These are phyloP conservation scores for Loxodes magnus DNA, from an alignment of 73 alveolate species.

Conservation along the genomic window DNA sequence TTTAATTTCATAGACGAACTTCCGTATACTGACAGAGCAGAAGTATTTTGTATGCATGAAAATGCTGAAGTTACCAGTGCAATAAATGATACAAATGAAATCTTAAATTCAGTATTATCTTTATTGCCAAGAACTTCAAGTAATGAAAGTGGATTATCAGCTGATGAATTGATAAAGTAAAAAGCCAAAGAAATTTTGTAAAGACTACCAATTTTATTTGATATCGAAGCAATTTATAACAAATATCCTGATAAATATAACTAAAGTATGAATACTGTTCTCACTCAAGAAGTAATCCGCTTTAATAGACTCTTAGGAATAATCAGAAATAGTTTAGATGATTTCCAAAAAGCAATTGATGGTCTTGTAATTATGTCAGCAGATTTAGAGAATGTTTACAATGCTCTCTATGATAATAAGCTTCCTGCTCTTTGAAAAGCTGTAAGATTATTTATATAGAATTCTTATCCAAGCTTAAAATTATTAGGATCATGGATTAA, in stretches of 20 bases:
- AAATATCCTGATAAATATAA: slow-evolving; percentile 90
- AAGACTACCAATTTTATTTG: slow-evolving; percentile 89
- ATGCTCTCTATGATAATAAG: slow-evolving; percentile 85
- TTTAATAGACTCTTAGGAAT: slow-evolving; percentile 84
- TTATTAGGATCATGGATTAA: slow-evolving; percentile 72
- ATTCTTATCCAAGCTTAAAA: slow-evolving; percentile 60
- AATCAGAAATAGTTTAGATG: slow-evolving; percentile 72
- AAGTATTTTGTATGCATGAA: slow-evolving; percentile 95
- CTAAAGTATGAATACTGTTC: slow-evolving; percentile 96
- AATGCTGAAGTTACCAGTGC: slow-evolving; percentile 94
- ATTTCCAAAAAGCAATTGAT: slow-evolving; percentile 89
- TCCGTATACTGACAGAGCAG: slow-evolving; percentile 88
- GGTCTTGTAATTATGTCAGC: slow-evolving; percentile 96
- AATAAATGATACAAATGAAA: slow-evolving; percentile 77
- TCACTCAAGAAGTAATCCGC: slow-evolving; percentile 92
- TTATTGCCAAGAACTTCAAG: slow-evolving; percentile 89
- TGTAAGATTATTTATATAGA: slow-evolving; percentile 57
- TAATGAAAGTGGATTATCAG: slow-evolving; percentile 79
- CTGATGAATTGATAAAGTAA: slow-evolving; percentile 87
- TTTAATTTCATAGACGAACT: slow-evolving; percentile 62
- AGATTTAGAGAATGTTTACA: slow-evolving; percentile 91
- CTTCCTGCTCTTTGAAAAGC: slow-evolving; percentile 91
- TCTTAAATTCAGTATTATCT: slow-evolving; percentile 77
- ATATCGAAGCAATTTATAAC: slow-evolving; percentile 67
- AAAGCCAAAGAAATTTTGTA: slow-evolving; percentile 73